A percentile compares a stretch with the other conserved stretches of the same genome.
Evolutionary conservation across 345 rosid species (phyloP).

Genomic region (Aurinia saxatilis): DNA sequence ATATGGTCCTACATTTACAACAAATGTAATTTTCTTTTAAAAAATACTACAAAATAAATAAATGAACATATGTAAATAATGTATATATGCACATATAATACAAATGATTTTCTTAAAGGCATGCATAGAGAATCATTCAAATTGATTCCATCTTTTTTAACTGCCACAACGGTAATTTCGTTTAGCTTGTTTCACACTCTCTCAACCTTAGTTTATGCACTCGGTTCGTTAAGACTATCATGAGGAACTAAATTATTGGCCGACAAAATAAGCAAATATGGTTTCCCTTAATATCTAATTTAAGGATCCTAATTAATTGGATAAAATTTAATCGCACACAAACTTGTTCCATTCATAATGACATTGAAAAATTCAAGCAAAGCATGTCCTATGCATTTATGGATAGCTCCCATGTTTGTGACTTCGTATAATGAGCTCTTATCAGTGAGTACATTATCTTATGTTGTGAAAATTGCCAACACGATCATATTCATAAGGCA

Average conservation of each 20-base stretch:
- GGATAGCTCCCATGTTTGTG: constrained; percentile 24
- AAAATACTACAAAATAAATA: no score
- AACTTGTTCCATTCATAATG: constrained; percentile 20
- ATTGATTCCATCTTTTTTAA: background rate
- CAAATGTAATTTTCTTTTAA: no score
- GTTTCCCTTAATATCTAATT: constrained; percentile 9
- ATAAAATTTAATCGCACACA: constrained; percentile 8
- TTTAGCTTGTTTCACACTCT: background rate
- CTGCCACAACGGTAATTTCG: constrained; percentile 21
- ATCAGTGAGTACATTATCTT: constrained; percentile 1
- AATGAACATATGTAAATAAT: no score
- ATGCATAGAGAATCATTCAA: background rate
- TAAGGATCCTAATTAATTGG: constrained; percentile 11
- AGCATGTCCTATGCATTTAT: constrained; percentile 26
- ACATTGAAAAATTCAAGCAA: constrained; percentile 24
- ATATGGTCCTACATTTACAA: no score
- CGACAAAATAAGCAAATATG: constrained; percentile 14
- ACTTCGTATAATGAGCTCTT: constrained; percentile 10
- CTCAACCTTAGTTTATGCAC: constrained; percentile 1
- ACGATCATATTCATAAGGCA: constrained; percentile 13
- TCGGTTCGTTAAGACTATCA: background rate
- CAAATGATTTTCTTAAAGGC: background rate
- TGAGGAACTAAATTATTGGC: constrained; percentile 13
- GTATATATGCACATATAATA: no score
- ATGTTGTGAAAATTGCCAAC: constrained; percentile 18